Evolutionary conservation across 257 asterid genomes (phyloP).

Genomic region (Lavandula angustifolia): DNA sequence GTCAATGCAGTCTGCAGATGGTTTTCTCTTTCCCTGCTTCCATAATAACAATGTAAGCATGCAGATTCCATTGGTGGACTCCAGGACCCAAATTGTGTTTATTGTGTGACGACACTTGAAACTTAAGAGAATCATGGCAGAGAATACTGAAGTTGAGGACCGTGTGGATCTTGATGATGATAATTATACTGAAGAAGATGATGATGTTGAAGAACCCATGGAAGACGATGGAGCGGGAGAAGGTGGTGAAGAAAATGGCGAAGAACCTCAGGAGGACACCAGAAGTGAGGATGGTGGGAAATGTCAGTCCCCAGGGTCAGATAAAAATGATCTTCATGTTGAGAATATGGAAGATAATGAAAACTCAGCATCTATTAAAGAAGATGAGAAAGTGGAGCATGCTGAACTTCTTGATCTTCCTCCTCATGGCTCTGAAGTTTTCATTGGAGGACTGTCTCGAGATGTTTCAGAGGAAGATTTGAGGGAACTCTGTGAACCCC

Average conservation of each 20-base stretch:
- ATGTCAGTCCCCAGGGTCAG: slow-evolving; percentile 51
- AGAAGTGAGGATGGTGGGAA: slow-evolving; percentile 59
- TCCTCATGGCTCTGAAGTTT: slow-evolving; percentile 92
- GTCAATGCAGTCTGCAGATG: slow-evolving; percentile 42
- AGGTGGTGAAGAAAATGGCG: slow-evolving; percentile 61
- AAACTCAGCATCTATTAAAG: slow-evolving; percentile 40
- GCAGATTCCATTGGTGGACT: slow-evolving; percentile 51
- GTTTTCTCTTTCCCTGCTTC: slow-evolving; percentile 38
- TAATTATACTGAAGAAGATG: slow-evolving; percentile 80
- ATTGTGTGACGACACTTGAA: slow-evolving; percentile 50
- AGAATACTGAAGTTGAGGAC: slow-evolving; percentile 81
- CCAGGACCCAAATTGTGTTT: slow-evolving; percentile 42
- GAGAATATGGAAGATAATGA: slow-evolving; percentile 54
- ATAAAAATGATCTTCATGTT: slow-evolving; percentile 36
- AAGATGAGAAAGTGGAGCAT: slow-evolving; percentile 49
- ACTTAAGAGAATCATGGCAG: slow-evolving; percentile 61
- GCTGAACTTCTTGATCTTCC: slow-evolving; percentile 81
- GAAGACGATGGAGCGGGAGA: slow-evolving; percentile 75
- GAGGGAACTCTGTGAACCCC: slow-evolving; percentile 72
- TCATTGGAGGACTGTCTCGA: slow-evolving; percentile 89
- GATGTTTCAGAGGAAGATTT: slow-evolving; percentile 81
- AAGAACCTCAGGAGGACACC: slow-evolving; percentile 57
- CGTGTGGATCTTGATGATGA: slow-evolving; percentile 93
- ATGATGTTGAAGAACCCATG: slow-evolving; percentile 71
- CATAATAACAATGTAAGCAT: slow-evolving; percentile 48